Percentiles rank a stretch among this genome's conserved stretches.
phyloP scores from a whole-genome alignment of 2,329 filamentous ascomycete species.

The Trichoderma hamatum region DNA sequence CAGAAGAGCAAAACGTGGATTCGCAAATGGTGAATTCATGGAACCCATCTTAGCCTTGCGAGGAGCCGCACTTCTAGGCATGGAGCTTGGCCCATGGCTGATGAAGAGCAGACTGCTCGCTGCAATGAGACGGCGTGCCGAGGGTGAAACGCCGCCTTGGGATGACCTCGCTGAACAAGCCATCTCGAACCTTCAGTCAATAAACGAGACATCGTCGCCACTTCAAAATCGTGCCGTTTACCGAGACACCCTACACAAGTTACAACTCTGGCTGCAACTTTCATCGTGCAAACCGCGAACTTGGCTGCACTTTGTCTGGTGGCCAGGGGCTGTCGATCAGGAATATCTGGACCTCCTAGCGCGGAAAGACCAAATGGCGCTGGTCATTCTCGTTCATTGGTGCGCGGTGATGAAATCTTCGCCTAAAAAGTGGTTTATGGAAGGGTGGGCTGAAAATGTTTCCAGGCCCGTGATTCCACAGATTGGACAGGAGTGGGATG shows the following conservation, averaged over 20 bases:
- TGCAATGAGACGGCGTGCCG: neutral
- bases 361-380: slow-evolving; percentile 2
- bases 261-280: slow-evolving; percentile 9
- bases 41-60: slow-evolving; percentile 6
- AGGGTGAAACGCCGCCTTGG: slow-evolving; percentile 2
- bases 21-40: neutral
- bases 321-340: slow-evolving; percentile 4
- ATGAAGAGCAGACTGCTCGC: slow-evolving; percentile 10
- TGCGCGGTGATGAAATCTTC: slow-evolving; percentile 19
- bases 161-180: slow-evolving; percentile 10
- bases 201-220: neutral
- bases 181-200: neutral
- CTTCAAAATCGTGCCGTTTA: neutral
- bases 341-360: slow-evolving; percentile 7
- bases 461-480: neutral
- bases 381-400: slow-evolving; percentile 12
- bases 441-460: slow-evolving; percentile 11
- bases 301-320: slow-evolving; percentile 18
- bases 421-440: slow-evolving; percentile 15
- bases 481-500: slow-evolving; percentile 9
- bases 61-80: neutral
- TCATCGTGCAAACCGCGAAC: neutral
- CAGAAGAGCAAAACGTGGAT: slow-evolving; percentile 8
- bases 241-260: slow-evolving; percentile 1
- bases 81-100: slow-evolving; percentile 5